Conservation (phyloP, 768 basidiomycete genomes). For the Russula lepida region DNA sequence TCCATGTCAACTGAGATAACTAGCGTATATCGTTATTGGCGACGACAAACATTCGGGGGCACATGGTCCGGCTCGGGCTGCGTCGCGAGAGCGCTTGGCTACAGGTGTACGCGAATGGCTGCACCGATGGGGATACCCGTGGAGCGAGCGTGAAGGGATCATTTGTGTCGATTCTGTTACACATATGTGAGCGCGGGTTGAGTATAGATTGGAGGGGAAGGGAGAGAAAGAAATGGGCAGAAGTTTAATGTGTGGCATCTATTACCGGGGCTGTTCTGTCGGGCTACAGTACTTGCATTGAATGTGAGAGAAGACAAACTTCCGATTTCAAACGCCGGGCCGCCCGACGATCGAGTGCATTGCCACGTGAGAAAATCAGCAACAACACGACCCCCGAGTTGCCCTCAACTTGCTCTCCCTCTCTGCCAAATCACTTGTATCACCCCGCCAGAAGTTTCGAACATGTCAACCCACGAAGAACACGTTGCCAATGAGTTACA, state of each 20-base stretch:
- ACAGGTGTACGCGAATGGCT: constrained; percentile 86
- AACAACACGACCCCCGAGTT: no score
- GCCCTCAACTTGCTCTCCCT: background rate
- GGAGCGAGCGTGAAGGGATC: constrained; percentile 87
- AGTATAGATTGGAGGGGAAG: constrained; percentile 14
- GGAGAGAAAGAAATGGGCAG: background rate
- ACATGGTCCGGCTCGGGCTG: constrained; percentile 75
- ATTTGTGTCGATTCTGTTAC: constrained; percentile 84
- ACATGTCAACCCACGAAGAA: constrained; percentile 28
- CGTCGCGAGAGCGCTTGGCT: constrained; percentile 75
- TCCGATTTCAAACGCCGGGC: no score
- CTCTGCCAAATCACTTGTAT: background rate
- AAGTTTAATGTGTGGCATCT: constrained; percentile 7
- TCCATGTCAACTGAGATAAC: background rate
- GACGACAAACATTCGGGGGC: constrained; percentile 94
- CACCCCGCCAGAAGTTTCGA: constrained; percentile 5
- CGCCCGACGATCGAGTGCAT: background rate
- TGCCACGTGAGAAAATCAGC: constrained; percentile 8
- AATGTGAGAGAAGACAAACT: no score
- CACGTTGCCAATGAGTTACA: constrained; percentile 13
- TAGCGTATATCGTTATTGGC: constrained; percentile 85
- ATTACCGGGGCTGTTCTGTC: constrained; percentile 1
- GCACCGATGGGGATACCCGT: constrained; percentile 92
- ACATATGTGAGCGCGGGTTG: constrained; percentile 34
- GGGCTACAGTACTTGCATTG: no score